These are phyloP conservation scores for Fusarium secorum DNA, from an alignment of 2,329 filamentous ascomycete genomes.

Conservation along the genomic window DNA sequence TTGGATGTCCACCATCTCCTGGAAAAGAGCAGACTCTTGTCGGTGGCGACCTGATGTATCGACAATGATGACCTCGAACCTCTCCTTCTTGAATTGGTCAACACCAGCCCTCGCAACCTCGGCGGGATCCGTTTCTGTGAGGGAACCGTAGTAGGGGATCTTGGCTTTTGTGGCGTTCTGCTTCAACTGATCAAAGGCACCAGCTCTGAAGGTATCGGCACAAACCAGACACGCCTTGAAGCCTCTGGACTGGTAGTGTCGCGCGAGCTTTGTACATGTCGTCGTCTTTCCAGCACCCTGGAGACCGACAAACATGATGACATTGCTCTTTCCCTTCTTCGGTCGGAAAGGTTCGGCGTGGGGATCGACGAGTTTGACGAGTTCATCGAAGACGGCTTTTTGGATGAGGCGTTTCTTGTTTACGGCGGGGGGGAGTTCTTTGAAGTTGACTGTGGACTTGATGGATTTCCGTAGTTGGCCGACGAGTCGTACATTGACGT, in stretches of 20 bases:
- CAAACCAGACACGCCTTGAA: slow-evolving; percentile 95
- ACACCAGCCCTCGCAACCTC: slow-evolving; percentile 95
- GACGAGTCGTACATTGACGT: slow-evolving; percentile 96
- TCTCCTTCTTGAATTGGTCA: slow-evolving; percentile 98
- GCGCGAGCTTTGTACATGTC: slow-evolving; percentile 94
- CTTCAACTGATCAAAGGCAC: slow-evolving; percentile 97
- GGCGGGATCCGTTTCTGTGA: slow-evolving; percentile 95
- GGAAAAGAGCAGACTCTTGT: slow-evolving; percentile 93
- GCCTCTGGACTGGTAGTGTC: slow-evolving; percentile 92
- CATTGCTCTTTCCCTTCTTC: slow-evolving; percentile 93
- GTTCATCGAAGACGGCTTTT: slow-evolving; percentile 96
- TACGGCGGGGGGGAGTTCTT: slow-evolving; percentile 85
- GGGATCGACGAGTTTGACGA: slow-evolving; percentile 94
- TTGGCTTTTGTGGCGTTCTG: slow-evolving; percentile 99
- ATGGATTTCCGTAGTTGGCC: slow-evolving; percentile 92
- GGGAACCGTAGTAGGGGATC: slow-evolving; percentile 96
- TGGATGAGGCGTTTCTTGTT: slow-evolving; percentile 99
- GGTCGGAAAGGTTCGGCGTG: slow-evolving; percentile 96
- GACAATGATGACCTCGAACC: slow-evolving; percentile 97
- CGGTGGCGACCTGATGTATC: slow-evolving; percentile 95
- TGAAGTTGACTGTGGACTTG: slow-evolving; percentile 89
- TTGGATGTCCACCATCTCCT: slow-evolving; percentile 98
- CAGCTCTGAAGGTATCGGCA: slow-evolving; percentile 97
- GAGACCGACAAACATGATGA: slow-evolving; percentile 99
- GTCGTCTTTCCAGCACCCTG: slow-evolving; percentile 99